Base-by-base conservation (phyloP, 176 grass and related monocot species). In the Ensete ventricosum region DNA sequence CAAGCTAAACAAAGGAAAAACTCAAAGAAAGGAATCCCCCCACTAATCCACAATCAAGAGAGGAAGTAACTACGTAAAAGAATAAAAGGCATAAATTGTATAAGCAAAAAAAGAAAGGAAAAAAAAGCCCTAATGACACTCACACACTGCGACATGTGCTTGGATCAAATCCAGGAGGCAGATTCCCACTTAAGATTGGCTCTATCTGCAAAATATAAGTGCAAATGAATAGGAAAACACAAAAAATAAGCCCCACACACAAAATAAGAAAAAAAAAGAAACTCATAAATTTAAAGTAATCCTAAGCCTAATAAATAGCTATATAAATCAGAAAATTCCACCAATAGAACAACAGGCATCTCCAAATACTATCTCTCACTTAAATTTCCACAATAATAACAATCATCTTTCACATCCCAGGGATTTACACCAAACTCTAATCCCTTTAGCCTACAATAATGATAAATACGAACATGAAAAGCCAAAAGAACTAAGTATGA, bases 111-210 rank as follows among this genome's bases (percentile, higher is more conserved):
- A 60, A 20, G 52, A 52, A 77, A 21, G 9, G 67, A 82, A 68
- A 55, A 76, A 76, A 71, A 66, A 59, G n/a, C 16, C 26, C 67
- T 77, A 52, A 76, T 52, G 64, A 78, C 72, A 91, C 94, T 98
- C 87, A 98, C 94, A 98, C 94, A 51, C 94, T 98, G 88, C 90
- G 84, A 90, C 94, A 93, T 90, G 90, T 83, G 83, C 85, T 93
- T 81, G 90, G 87, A 91, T 98, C 94, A 89, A 98, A 98, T 34
- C 94, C 90, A 80, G 94, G 94, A 85, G 94, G 94, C 81, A 98
- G 78, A 82, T 98, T 98, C 79, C 94, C 94, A 79, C 94, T 98
- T 85, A 91, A 80, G 55, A 98, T 82, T 12, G 94, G 90, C 73
- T 98, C 94, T 82, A 98, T 91, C 94, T 98, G 94, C 80, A 83